Percentiles rank a stretch among this genome's conserved stretches.
These are phyloP conservation scores for Porcisia hertigi DNA, from an alignment of 208 protist genomes.

Conservation along the genomic window DNA sequence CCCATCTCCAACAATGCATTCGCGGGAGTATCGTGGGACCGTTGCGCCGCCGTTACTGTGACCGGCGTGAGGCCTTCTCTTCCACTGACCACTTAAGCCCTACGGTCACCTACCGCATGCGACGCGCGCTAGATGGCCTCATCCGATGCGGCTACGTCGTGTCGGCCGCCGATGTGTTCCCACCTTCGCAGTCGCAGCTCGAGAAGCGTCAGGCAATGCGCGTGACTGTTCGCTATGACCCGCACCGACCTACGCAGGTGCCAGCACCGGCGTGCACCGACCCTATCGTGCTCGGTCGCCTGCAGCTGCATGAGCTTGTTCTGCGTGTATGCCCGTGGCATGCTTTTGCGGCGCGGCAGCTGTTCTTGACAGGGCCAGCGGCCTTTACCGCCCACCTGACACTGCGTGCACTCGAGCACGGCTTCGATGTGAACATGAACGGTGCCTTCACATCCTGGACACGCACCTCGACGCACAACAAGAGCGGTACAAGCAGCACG, in stretches of 20 bases:
- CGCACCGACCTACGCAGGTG: conserved; percentile 12
- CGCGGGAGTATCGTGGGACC: neutral
- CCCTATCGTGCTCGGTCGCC: conserved; percentile 15
- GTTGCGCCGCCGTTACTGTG: conserved; percentile 8
- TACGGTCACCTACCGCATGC: conserved; percentile 27
- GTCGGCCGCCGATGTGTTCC: neutral
- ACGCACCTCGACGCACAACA: neutral
- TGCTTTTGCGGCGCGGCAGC: conserved; percentile 32
- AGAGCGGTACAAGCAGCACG: neutral
- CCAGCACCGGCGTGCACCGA: conserved; percentile 22
- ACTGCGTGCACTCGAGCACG: conserved; percentile 43
- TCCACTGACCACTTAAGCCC: conserved; percentile 20
- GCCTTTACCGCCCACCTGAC: conserved; percentile 60
- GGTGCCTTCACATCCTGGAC: conserved; percentile 38
- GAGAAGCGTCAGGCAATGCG: neutral
- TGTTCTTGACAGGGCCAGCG: conserved; percentile 71
- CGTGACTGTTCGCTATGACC: conserved; percentile 42
- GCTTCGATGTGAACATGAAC: conserved; percentile 55
- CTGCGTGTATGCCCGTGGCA: conserved; percentile 42
- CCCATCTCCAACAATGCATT: neutral
- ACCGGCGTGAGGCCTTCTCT: conserved; percentile 15
- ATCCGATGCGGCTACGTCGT: conserved; percentile 44
- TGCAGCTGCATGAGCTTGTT: conserved; percentile 44
- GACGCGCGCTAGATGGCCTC: conserved; percentile 51
- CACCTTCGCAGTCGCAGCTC: conserved; percentile 6